phyloP scores from a whole-genome alignment of 805 yeast species.

The Suhomyces sp. region DNA sequence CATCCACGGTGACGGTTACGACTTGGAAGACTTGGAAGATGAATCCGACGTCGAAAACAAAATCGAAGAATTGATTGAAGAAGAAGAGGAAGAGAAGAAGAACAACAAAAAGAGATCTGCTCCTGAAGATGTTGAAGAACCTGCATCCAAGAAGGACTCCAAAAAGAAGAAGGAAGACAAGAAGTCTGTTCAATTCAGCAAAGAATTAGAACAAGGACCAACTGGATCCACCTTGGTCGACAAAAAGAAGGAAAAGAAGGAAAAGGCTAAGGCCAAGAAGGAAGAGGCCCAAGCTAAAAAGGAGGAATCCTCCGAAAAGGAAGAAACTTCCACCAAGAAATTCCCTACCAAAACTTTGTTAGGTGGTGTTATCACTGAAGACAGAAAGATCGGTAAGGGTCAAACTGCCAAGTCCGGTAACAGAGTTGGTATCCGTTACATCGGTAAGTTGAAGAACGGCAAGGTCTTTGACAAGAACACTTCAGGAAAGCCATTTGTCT shows the following conservation, averaged over 20 bases:
- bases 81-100: constrained; percentile 45
- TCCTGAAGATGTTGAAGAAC: constrained; percentile 23
- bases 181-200: constrained; percentile 78
- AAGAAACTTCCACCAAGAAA: constrained; percentile 40
- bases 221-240: constrained; percentile 46
- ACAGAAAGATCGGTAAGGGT: constrained; percentile 86
- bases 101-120: constrained; percentile 29
- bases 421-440: constrained; percentile 94
- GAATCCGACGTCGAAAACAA: constrained; percentile 69
- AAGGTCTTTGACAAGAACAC: constrained; percentile 96
- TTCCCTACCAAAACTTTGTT: constrained; percentile 74
- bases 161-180: constrained; percentile 45
- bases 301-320: constrained; percentile 16
- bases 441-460: constrained; percentile 96
- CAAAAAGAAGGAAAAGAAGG: constrained; percentile 20
- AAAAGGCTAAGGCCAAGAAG: constrained; percentile 22
- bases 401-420: constrained; percentile 82
- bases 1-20: constrained; percentile 50
- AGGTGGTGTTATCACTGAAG: constrained; percentile 94
- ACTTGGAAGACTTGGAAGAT: constrained; percentile 62
- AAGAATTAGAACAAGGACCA: constrained; percentile 94
- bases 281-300: constrained; percentile 24
- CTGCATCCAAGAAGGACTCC: constrained; percentile 25
- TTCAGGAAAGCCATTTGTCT: constrained; percentile 91
- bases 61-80: constrained; percentile 70